Evolutionary conservation across 306 rosid genomes (phyloP).

Genomic region (Cucurbita moschata): DNA sequence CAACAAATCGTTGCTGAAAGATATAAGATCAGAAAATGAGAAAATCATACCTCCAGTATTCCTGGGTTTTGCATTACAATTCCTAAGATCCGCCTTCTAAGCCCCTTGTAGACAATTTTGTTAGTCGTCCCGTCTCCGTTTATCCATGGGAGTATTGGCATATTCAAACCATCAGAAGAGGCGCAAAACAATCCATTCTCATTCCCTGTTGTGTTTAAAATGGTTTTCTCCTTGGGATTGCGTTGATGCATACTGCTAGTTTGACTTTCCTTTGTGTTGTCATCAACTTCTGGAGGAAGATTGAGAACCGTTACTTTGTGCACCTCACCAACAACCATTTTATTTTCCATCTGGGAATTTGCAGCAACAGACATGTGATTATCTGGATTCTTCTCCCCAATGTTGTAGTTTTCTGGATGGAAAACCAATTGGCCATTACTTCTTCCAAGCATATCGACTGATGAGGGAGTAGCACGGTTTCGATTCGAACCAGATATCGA

Average conservation of each 20-base stretch:
- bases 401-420: constrained; percentile 10
- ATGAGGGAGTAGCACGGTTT: constrained; percentile 27
- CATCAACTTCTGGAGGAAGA: constrained; percentile 33
- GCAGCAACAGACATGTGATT: constrained; percentile 13
- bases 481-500: constrained; percentile 20
- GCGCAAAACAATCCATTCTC: constrained; percentile 19
- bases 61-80: constrained; percentile 96
- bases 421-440: constrained; percentile 11
- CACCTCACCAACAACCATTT: constrained; percentile 18
- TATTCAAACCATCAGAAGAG: constrained; percentile 30
- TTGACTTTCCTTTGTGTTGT: constrained; percentile 22
- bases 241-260: constrained; percentile 17
- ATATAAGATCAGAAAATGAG: background rate
- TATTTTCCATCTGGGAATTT: constrained; percentile 19
- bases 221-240: constrained; percentile 15
- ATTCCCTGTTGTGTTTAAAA: constrained; percentile 15
- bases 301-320: constrained; percentile 84
- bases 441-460: constrained; percentile 18
- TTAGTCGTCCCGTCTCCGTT: constrained; percentile 88
- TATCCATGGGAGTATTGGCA: constrained; percentile 87
- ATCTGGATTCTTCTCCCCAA: background rate
- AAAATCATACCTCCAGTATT: constrained; percentile 57
- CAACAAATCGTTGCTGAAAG: background rate
- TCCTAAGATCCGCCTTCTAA: constrained; percentile 64
- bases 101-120: constrained; percentile 61